Percentiles rank a stretch among this genome's conserved stretches.
Evolutionary conservation across 306 rosid genomes (phyloP).

Genomic region (Leucaena leucocephala): DNA sequence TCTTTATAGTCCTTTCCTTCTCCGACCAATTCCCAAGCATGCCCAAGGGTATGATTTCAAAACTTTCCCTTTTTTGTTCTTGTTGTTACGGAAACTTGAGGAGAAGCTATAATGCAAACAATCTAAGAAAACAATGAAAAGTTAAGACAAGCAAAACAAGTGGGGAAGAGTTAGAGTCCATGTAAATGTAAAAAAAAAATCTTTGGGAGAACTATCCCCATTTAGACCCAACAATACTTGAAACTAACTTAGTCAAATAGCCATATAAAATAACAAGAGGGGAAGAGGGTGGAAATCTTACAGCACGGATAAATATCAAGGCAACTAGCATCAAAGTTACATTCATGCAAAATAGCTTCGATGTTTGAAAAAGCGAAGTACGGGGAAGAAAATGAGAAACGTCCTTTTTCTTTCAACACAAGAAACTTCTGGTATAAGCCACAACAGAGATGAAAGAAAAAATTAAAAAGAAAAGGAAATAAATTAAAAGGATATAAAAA

Average conservation of each 20-base stretch:
- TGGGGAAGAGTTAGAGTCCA: no score
- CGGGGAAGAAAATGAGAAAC: constrained; percentile 4
- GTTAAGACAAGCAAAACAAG: not conserved
- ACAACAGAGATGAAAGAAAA: not conserved
- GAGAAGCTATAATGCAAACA: not conserved
- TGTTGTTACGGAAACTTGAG: not conserved
- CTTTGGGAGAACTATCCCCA: no score
- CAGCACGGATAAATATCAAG: not conserved
- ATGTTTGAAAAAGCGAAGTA: not conserved
- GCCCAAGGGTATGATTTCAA: not conserved
- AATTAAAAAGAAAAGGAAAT: not conserved
- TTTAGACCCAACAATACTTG: no score
- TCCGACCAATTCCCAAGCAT: not conserved
- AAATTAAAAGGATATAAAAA: not conserved
- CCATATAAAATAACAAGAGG: no score
- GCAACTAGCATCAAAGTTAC: not conserved
- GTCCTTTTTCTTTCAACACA: not conserved
- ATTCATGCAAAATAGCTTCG: not conserved
- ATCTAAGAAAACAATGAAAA: not conserved
- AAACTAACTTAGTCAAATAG: no score
- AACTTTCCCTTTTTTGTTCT: not conserved
- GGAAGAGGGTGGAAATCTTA: not conserved
- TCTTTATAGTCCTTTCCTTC: not conserved
- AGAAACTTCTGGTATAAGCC: not conserved
- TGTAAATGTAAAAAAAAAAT: no score